phyloP scores from a whole-genome alignment of 2,329 filamentous ascomycete genomes.

The Neocatenulostroma microsporum region DNA sequence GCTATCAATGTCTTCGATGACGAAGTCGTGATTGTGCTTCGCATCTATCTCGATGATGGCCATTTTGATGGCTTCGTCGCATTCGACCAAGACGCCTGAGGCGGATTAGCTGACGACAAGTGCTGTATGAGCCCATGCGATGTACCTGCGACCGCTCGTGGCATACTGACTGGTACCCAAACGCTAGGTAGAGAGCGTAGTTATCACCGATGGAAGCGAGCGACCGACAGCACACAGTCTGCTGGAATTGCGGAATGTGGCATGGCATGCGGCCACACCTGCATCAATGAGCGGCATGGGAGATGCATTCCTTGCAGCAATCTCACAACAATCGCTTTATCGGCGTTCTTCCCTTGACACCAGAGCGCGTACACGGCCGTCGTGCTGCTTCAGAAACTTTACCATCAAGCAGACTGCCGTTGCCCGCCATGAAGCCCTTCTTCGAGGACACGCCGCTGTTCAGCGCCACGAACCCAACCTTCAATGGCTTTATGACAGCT shows the following conservation, averaged over 20 bases:
- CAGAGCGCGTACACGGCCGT: no score
- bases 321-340: no score
- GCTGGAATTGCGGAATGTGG: no score
- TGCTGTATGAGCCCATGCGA: background rate
- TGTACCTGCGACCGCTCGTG: constrained; percentile 8
- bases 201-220: background rate
- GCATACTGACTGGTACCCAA: constrained; percentile 7
- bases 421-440: background rate
- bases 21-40: constrained; percentile 58
- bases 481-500: no score
- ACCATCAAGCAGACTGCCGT: no score
- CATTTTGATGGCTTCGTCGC: constrained; percentile 80
- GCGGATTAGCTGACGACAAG: background rate
- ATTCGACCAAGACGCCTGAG: constrained; percentile 64
- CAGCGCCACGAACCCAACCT: no score
- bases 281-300: no score
- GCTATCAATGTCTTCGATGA: constrained; percentile 74
- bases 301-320: no score
- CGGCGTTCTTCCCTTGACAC: no score
- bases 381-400: no score
- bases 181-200: background rate
- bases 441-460: constrained; percentile 3
- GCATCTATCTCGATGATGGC: constrained; percentile 72
- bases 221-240: background rate
- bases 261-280: no score